These are phyloP conservation scores for Phalaenopsis equestris DNA, from an alignment of 106 monocot species.

Conservation along the genomic window DNA sequence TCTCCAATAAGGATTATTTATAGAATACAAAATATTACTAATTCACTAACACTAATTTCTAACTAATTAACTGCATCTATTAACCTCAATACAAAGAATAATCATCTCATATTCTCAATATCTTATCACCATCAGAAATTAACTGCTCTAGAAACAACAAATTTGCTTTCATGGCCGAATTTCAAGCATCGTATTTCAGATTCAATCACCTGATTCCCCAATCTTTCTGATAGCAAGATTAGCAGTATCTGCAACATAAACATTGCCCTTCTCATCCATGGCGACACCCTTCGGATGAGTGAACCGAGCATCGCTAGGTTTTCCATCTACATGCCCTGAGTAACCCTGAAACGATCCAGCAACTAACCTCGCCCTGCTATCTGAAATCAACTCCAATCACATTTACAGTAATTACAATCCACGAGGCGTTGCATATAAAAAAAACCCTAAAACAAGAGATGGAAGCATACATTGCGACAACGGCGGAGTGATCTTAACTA, in stretches of 20 bases:
- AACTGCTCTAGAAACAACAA: background rate
- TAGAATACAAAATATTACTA: no score
- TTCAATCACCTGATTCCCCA: conserved; percentile 60
- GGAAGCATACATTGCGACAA: conserved; percentile 69
- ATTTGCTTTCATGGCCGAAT: background rate
- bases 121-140: no score
- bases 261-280: conserved; percentile 93
- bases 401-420: background rate
- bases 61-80: no score
- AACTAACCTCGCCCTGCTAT: conserved; percentile 91
- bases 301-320: conserved; percentile 90
- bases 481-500: conserved; percentile 61
- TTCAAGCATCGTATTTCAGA: background rate
- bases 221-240: conserved; percentile 96
- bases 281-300: conserved; percentile 78
- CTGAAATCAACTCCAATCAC: conserved; percentile 25
- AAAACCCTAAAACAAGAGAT: background rate
- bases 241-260: conserved; percentile 87
- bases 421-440: background rate
- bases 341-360: conserved; percentile 97
- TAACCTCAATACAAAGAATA: no score
- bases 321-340: conserved; percentile 92
- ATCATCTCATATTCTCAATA: no score
- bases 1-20: no score
- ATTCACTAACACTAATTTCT: no score